Percentiles rank a stretch among this genome's conserved stretches.
Conservation (phyloP, 257 asterid genomes). For the Nicotiana paniculata region DNA sequence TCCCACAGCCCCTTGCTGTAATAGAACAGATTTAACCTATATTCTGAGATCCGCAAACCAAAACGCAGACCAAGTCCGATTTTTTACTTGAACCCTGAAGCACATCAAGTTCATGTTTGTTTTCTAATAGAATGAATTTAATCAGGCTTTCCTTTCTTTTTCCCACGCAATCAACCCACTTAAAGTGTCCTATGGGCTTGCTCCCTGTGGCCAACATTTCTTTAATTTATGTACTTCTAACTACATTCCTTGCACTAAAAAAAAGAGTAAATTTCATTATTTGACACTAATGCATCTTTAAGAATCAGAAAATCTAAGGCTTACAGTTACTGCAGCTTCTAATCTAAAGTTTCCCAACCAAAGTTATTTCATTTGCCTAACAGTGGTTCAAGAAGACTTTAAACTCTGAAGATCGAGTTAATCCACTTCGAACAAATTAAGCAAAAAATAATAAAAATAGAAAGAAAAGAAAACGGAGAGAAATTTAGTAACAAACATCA, state of each 20-base stretch:
- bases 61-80: background rate
- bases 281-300: background rate
- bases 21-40: background rate
- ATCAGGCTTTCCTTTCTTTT: background rate
- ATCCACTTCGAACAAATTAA: background rate
- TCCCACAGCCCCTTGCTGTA: background rate
- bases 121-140: background rate
- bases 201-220: background rate
- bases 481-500: slow-evolving; percentile 47
- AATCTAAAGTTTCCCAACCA: background rate
- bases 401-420: background rate
- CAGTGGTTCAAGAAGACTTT: background rate
- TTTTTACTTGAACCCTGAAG: background rate
- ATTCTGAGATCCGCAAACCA: background rate
- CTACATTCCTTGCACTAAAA: background rate
- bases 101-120: background rate
- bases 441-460: background rate
- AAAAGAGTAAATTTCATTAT: background rate
- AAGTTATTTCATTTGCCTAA: background rate
- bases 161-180: background rate
- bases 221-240: background rate
- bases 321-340: background rate
- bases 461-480: background rate
- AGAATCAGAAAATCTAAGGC: background rate
- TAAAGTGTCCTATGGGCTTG: background rate